Conservation (phyloP, 495 filamentous ascomycete genomes). For the Physcia stellaris region DNA sequence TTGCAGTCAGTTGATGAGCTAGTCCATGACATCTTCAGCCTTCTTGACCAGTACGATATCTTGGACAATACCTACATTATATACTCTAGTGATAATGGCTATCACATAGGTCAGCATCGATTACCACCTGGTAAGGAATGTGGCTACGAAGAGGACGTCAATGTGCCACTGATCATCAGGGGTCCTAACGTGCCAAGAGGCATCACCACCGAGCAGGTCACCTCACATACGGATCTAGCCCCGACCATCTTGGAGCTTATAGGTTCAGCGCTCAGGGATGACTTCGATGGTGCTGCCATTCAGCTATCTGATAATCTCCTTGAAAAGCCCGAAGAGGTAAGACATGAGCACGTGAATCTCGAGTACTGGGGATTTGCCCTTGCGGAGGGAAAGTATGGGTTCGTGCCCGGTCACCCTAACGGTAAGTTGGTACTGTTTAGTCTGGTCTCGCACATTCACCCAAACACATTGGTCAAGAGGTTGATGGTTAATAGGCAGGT, state of each 20-base stretch:
- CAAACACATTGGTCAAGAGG: too few species aligned
- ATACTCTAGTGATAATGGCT: conserved; percentile 64
- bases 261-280: conserved; percentile 30
- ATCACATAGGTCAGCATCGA: conserved; percentile 62
- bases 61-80: conserved; percentile 59
- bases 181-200: conserved; percentile 41
- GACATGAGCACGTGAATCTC: conserved; percentile 52
- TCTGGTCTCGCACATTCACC: too few species aligned
- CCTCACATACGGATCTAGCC: conserved; percentile 56
- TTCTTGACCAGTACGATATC: conserved; percentile 35
- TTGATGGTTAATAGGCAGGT: conserved; percentile 9
- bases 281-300: conserved; percentile 48
- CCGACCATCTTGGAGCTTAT: conserved; percentile 48
- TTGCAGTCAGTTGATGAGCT: conserved; percentile 60
- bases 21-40: conserved; percentile 40
- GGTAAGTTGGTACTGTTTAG: too few species aligned
- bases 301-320: conserved; percentile 27
- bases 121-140: conserved; percentile 58
- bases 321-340: conserved; percentile 11
- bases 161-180: conserved; percentile 49
- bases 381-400: conserved; percentile 31
- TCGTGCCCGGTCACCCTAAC: not conserved
- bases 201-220: conserved; percentile 37
- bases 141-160: conserved; percentile 62
- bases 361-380: conserved; percentile 48